Evolutionary conservation across 1,139 yeast genomes (phyloP).

Genomic region (Eremothecium cymbalariae): DNA sequence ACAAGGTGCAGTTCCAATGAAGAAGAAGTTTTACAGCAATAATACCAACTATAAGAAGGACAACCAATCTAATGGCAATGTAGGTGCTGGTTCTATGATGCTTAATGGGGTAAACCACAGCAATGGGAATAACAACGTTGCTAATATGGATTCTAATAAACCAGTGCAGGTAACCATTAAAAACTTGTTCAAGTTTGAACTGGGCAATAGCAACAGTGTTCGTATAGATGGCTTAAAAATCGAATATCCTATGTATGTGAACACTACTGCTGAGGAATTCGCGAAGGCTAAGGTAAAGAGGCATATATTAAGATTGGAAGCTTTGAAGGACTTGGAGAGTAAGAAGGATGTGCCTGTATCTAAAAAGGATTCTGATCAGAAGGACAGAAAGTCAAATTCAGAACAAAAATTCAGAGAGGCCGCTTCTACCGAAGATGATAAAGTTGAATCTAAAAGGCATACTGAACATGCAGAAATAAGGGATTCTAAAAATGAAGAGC

Average conservation of each 20-base stretch:
- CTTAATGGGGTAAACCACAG: neutral
- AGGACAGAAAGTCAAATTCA: neutral
- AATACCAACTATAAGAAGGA: conserved; percentile 8
- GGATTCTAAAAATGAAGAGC: conserved; percentile 1
- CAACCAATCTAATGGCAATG: conserved; percentile 4
- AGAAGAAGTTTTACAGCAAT: conserved; percentile 16
- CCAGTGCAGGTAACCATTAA: conserved; percentile 16
- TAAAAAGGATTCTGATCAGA: neutral
- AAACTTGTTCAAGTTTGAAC: conserved; percentile 26
- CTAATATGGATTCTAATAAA: conserved; percentile 5
- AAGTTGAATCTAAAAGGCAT: too few relatives aligned
- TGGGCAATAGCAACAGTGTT: conserved; percentile 21
- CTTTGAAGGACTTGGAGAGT: conserved; percentile 8
- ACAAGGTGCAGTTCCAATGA: conserved; percentile 8
- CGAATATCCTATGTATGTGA: conserved; percentile 27
- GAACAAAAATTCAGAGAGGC: neutral
- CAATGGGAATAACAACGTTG: neutral
- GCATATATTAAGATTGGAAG: conserved; percentile 15
- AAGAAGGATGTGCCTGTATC: neutral
- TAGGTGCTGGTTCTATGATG: neutral
- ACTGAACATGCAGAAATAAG: conserved; percentile 6
- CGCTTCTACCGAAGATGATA: too few relatives aligned
- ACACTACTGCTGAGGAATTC: conserved; percentile 25
- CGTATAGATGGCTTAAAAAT: conserved; percentile 13
- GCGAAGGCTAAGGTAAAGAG: conserved; percentile 22